These are phyloP conservation scores for Cyclotella choctawhatcheeana DNA, from an alignment of 108 stramenopile genomes.

Conservation along the genomic window DNA sequence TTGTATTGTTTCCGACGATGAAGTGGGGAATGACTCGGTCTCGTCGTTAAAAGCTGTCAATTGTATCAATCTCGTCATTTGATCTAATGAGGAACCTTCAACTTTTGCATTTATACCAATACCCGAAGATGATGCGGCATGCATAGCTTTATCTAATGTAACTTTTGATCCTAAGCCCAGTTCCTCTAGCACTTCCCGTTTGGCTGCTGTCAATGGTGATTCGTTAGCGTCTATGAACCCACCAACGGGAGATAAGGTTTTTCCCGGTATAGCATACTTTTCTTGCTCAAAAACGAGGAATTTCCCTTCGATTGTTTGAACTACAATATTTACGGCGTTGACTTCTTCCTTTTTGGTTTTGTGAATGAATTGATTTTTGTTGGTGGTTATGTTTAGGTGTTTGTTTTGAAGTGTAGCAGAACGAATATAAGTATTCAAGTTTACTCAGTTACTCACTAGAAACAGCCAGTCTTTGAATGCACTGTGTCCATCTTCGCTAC, in stretches of 20 bases:
- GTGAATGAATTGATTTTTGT: too few species aligned
- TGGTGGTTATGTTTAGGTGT: too few species aligned
- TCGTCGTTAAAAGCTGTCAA: constrained; percentile 2
- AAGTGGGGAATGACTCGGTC: constrained; percentile 14
- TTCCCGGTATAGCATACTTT: constrained; percentile 66
- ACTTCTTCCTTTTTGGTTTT: constrained; percentile 42
- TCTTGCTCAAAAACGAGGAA: constrained; percentile 59
- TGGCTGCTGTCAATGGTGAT: constrained; percentile 55
- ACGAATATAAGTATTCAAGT: background rate
- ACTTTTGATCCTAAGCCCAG: constrained; percentile 49
- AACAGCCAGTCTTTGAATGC: constrained; percentile 66
- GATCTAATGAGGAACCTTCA: too few species aligned
- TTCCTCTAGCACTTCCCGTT: constrained; percentile 70
- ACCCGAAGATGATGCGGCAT: background rate
- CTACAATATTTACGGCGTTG: constrained; percentile 63
- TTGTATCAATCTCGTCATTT: constrained; percentile 8
- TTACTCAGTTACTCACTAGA: constrained; percentile 37
- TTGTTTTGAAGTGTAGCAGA: too few species aligned
- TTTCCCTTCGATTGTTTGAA: constrained; percentile 43
- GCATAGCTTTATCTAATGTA: constrained; percentile 19
- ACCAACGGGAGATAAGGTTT: constrained; percentile 56
- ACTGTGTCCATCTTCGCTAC: constrained; percentile 33
- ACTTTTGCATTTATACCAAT: background rate
- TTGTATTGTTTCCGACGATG: background rate
- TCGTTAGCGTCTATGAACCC: constrained; percentile 66